Evolutionary conservation across 495 filamentous ascomycete species (phyloP), one percentile per base, ranked within the genome.

Genomic region (Penicillium salamii): DNA sequence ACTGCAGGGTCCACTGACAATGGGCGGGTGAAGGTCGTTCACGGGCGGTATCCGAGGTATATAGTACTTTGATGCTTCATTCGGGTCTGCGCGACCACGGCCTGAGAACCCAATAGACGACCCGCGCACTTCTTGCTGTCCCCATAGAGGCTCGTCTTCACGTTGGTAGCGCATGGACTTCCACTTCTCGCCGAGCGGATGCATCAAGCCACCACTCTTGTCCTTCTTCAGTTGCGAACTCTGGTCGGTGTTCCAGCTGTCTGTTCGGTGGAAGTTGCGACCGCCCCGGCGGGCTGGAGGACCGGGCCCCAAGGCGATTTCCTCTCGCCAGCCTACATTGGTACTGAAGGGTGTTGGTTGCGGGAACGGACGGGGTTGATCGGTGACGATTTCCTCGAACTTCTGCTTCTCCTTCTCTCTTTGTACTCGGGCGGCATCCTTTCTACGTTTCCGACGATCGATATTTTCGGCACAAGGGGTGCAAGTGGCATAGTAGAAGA

Each of bases 401-500:
- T 75, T 62, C 36, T 76, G 75, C 55, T 82, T 63, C 36, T 76
- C 75, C 56, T 82, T 84, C 51, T 85, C 77, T 43, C 81, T 74
- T 42, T 83, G 73, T 38, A 79, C 77, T 32, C 72, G 65, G 49
- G 78, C 80, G 39, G 85, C 84, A 53, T 88, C 78, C 57, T 84
- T 78, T 62, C 78, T 81, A 44, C 84, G 75, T 63, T 84, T 85
- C 33, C 83, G 78, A 38, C 78, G 82, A 46, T 86, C 75, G 20
- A 70, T 69, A 49, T 81, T 70, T 45, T 83, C 78, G 44, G 81
- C 72, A 69, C 90, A 96, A 59, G 90, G 89, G 24, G 87, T 84
- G 67, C 90, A 95, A 41, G 88, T 87, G 48, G 83, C 78, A 56
- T 91, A 82, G 75, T 91, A 95, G 70, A 95, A 95, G 63, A 91